Base-by-base conservation (phyloP, 495 filamentous ascomycete species). In the Neohortaea acidophila region DNA sequence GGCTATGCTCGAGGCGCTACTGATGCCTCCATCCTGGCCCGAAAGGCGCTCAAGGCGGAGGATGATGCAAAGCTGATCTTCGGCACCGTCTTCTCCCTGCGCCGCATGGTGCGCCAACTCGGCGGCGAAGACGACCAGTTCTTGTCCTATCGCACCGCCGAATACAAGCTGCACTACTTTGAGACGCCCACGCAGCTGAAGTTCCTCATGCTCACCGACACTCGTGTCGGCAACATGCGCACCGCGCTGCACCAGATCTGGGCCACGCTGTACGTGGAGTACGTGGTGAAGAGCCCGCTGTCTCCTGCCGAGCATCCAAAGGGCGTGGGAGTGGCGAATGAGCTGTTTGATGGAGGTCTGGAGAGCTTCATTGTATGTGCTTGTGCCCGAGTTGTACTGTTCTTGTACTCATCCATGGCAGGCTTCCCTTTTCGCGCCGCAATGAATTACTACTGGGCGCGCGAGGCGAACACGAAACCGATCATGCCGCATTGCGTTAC, bases 141-240 rank as follows among this genome's bases (percentile, higher is more conserved):
- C 49, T 55, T 43, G 38, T 47, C 41, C 10, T 47, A 45, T 27
- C 49, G 41, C 19, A 97, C 89, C 37, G 78, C 69, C 48, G 82
- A 93, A 56, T 97, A 97, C 64, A 94, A 94, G 62, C 74, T 96
- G 38, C 89, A 97, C 65, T 97, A 92, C 65, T 96, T 94, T 69
- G 89, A 97, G 67, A 94, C 89, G 11, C 82, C 84, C 0, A 93
- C 84, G 37, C 87, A 78, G 54, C 75, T 89, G 54, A 92, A 93
- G 52, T 87, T 96, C 45, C 85, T 96, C 49, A 84, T 97, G 81
- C 64, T 96, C 48, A 96, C 87, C 25, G 89, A 96, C 61, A 75
- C 78, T 28, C 81, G 79, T 56, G 81, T 79, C 41, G 76, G 78
- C 41, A 93, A 82, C 59, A 83, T 96, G 70, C 77, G 84, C 22